Evolutionary conservation across 768 basidiomycete species (phyloP), one percentile per base, ranked within the genome.

Genomic region (Coprinopsis cinerea): DNA sequence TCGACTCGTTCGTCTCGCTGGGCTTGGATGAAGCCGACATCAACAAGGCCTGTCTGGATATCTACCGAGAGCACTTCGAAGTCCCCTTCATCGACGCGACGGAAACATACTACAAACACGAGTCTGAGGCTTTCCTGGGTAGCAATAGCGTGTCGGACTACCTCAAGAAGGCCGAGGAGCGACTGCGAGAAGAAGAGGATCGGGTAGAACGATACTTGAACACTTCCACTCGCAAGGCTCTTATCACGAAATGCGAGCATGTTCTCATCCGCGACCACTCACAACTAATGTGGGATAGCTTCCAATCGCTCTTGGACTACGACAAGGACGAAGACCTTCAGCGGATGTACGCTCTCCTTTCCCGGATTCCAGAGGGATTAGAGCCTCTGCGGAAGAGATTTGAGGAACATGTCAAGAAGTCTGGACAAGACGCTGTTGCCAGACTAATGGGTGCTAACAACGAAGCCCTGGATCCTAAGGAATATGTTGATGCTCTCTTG

Each of bases 311-410:
- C 47, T 83, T 95, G 55, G 95, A 98, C 63, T 94, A 80, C 66
- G 95, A 98, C 66, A 88, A 95, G 68, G 88, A 94, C 55, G 91
- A 95, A 64, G 96, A 99, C 63, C 77, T 99, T 25, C 91, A 93
- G 57, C 82, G 95, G 48, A 97, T 98, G 92, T 99, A 97, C 74
- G 80, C 88, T 13, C 76, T 98, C 10, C 76, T 98, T 20, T 85
- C 89, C 15, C 85, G 96, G 30, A 96, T 97, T 48, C 82, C 84
- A 10, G 88, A 93, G 60, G 96, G 96, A 24, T 72, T 98, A 49
- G 93, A 97, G 60, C 93, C 93, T 1, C 68, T 98, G 54, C 80
- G 94, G 63, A 92, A 89, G 77, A 85, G 83, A 59, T 98, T 98
- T 65, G 96, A 97, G 68, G 82, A 81, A 53, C 95, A 98, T 63